Evolutionary conservation across 441 rosid genomes (phyloP), one percentile per base, ranked within the genome.

Genomic region (Sinapis alba): DNA sequence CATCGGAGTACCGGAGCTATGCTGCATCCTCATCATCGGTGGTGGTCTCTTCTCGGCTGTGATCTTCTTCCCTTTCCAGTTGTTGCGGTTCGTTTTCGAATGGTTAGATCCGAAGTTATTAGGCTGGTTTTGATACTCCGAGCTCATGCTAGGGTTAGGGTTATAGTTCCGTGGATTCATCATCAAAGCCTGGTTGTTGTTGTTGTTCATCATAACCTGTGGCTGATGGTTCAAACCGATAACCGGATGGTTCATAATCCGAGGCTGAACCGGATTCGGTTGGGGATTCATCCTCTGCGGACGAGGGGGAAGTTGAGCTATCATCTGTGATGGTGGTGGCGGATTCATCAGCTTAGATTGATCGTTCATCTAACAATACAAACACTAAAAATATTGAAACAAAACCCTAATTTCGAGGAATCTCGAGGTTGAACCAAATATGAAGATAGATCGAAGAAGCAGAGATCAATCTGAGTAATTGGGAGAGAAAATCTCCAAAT

Each of bases 1-100:
- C 60, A 77, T 51, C 7, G 85, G 66, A 45, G 65, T 27, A 7
- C n/a, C n/a, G n/a, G n/a, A n/a, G n/a, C 73, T 74, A 6, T 81
- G 41, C 75, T n/a, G 80, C 80, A 80, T 82, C 72, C 86, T 88
- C 69, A 94, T 78, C 30, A 32, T 24, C 3, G 45, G 45, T 1
- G 45, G 45, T 11, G 12, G 45, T 38, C 45, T 38, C 15, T 12
- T 12, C 12, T 38, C 45, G 45, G 23, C 18, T 16, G 1, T 3
- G 61, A 78, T 70, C 61, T 86, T 93, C 82, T 91, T 96, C 1
- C 94, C 90, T 84, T 91, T 93, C 99, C 99, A 96, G 62, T 87
- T 88, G 16, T 56, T 53, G 26, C 83, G 63, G 41, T 47, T 74
- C 28, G 51, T 41, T 75, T 80, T 71, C 7, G 79, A 45, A 38